A percentile compares a stretch with the other conserved stretches of the same genome.
Evolutionary conservation across 129 eudicot species (phyloP).

Genomic region (Apium graveolens): DNA sequence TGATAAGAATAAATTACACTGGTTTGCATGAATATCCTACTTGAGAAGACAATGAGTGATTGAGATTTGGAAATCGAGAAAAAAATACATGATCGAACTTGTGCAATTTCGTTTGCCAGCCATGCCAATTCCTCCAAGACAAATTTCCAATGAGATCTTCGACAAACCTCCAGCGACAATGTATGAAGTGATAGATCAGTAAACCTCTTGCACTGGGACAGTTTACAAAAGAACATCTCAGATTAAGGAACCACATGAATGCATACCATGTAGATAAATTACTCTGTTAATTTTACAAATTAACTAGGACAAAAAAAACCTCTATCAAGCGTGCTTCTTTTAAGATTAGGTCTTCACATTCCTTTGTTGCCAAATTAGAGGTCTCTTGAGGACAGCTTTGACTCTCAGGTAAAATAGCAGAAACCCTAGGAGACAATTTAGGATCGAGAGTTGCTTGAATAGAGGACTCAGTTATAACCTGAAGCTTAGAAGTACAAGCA

Average conservation of each 20-base stretch:
- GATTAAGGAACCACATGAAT: neutral
- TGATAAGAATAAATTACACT: neutral
- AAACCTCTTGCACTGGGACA: slow-evolving; percentile 38
- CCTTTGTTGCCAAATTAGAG: slow-evolving; percentile 32
- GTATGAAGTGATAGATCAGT: slow-evolving; percentile 55
- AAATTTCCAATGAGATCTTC: slow-evolving; percentile 77
- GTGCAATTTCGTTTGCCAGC: slow-evolving; percentile 97
- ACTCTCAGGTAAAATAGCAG: slow-evolving; percentile 30
- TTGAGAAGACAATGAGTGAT: neutral
- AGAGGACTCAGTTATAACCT: slow-evolving; percentile 16
- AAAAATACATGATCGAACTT: slow-evolving; percentile 41
- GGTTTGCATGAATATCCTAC: neutral
- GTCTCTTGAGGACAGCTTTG: slow-evolving; percentile 30
- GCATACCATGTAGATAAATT: too few species aligned
- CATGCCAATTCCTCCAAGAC: slow-evolving; percentile 96
- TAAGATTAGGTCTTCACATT: slow-evolving; percentile 72
- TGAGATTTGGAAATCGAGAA: neutral
- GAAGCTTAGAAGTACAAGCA: too few species aligned
- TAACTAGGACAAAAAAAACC: slow-evolving; percentile 25
- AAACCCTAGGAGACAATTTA: slow-evolving; percentile 23
- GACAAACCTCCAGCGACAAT: slow-evolving; percentile 28
- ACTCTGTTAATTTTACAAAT: too few species aligned
- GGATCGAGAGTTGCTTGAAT: slow-evolving; percentile 21
- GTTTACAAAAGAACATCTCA: neutral
- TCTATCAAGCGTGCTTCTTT: slow-evolving; percentile 74